Conservation (phyloP, 2,329 filamentous ascomycete genomes). For the Cladorrhinum sp. region DNA sequence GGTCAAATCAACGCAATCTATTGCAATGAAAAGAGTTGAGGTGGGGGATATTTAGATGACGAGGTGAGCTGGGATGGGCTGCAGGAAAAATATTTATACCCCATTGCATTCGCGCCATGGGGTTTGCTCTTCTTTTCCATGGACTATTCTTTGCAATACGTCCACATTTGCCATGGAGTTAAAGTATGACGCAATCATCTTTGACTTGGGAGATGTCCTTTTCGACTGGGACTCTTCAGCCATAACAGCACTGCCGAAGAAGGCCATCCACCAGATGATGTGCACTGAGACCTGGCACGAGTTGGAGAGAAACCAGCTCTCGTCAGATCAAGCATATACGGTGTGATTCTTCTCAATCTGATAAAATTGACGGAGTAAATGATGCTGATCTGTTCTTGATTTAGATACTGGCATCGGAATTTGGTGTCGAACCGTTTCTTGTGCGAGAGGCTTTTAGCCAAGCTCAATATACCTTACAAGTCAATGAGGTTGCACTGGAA, state of each 20-base stretch:
- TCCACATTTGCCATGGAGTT: too few species aligned
- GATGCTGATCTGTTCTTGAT: neutral
- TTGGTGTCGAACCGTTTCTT: neutral
- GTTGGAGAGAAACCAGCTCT: constrained; percentile 1
- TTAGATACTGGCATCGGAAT: neutral
- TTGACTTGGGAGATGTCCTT: constrained; percentile 7
- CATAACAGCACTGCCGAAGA: constrained; percentile 4
- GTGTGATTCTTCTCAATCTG: neutral
- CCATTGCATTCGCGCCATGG: too few species aligned
- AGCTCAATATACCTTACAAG: neutral
- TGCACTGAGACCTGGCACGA: constrained; percentile 1
- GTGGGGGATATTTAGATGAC: too few species aligned
- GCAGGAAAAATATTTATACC: too few species aligned
- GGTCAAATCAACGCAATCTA: too few species aligned
- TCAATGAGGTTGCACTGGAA: neutral
- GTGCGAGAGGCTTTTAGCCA: neutral
- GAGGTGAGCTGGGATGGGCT: too few species aligned
- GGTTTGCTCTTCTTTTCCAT: too few species aligned
- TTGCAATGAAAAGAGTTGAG: too few species aligned
- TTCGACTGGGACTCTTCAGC: constrained; percentile 8
- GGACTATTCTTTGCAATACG: too few species aligned
- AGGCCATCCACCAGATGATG: constrained; percentile 1
- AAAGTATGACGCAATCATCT: constrained; percentile 8
- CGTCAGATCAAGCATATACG: constrained; percentile 3
- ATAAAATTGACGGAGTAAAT: neutral